These are phyloP conservation scores for Xanthoconium separans DNA, from an alignment of 1,284 basidiomycete species.

Conservation along the genomic window DNA sequence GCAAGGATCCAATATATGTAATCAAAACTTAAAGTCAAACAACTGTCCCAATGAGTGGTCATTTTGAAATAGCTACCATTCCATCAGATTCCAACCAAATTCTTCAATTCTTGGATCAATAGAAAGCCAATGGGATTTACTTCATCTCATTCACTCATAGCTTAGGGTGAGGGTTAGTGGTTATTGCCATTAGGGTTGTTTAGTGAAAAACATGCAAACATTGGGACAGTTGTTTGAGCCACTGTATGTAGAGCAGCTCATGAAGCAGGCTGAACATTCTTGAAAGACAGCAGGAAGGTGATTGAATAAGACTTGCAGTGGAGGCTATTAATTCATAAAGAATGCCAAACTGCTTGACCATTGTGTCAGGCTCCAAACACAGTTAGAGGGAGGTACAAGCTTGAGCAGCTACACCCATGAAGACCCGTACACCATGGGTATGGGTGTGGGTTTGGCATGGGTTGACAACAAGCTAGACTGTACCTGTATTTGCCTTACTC, in stretches of 20 bases:
- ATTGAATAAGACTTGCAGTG: no score
- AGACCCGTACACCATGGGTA: not conserved
- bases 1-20: not conserved
- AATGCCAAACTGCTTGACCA: no score
- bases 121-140: no score
- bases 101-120: not conserved
- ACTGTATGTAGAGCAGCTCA: no score
- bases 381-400: no score
- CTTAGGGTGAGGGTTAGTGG: no score
- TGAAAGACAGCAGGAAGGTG: no score
- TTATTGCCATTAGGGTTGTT: no score
- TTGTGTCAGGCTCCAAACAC: no score
- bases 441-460: not conserved
- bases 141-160: no score
- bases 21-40: not conserved
- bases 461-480: not conserved
- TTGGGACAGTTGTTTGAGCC: not conserved
- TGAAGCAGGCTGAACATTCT: no score
- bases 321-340: no score
- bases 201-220: not conserved
- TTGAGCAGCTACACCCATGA: not conserved
- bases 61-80: constrained; percentile 1
- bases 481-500: not conserved
- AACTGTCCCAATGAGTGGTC: not conserved
- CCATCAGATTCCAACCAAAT: not conserved